Base-by-base conservation (phyloP, 2,329 filamentous ascomycete genomes). In the Metarhizium album region DNA sequence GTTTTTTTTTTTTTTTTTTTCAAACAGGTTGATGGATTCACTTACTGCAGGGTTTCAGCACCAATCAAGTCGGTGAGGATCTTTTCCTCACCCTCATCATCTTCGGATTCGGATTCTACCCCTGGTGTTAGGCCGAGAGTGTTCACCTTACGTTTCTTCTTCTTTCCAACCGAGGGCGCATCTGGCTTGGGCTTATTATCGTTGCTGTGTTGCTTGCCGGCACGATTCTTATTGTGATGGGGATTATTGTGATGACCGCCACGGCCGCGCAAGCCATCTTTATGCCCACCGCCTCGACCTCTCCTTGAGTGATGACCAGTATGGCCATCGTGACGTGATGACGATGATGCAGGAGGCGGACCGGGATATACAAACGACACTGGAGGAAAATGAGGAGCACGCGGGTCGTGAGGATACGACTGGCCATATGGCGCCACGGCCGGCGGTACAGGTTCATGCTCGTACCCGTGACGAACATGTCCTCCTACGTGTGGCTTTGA, bases 1-100 rank as follows among this genome's bases (percentile, higher is more conserved):
- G n/a, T n/a, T n/a, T n/a, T n/a, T n/a, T n/a, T n/a, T n/a, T 43
- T 11, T 35, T 13, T 14, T 42, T 3, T 43, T 16, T 23, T 14
- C 3, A 31, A 16, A 35, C 24, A 14, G 22, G 20, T 4, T 35
- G 22, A 45, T 38, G 8, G 7, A 5, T 38, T 43, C 18, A 69
- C 78, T 67, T 73, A 82, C 73, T 77, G 71, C 42, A 78, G 70
- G 48, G 73, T 72, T 59, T 81, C 78, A 47, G 71, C 66, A 49
- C 79, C 79, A 51, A 80, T 74, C 48, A 80, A 59, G 58, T 77
- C 77, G 49, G 65, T 74, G 52, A 76, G 70, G 57, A 79, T 75
- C 68, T 87, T 84, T 67, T 91, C 87, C 59, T 90, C 85, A 50
- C 80, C 73, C 54, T 86, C 79, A 49, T 83, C 81, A 46, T 85